phyloP scores from a whole-genome alignment of 1,139 yeast species.

The Suhomyces terraborum region DNA sequence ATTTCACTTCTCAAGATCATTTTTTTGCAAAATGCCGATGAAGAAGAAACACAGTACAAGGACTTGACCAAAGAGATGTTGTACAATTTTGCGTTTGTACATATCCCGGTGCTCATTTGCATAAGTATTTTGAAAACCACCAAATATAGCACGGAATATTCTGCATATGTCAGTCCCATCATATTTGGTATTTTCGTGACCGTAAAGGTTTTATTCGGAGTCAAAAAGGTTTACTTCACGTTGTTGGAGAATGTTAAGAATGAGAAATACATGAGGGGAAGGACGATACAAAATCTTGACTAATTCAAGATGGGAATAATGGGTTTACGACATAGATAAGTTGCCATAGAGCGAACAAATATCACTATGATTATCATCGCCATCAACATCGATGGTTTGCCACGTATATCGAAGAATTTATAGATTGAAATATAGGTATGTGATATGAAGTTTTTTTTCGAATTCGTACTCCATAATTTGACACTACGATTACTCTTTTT shows the following conservation, averaged over 20 bases:
- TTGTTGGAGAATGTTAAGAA: constrained; percentile 55
- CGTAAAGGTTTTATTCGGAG: constrained; percentile 16
- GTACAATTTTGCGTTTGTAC: constrained; percentile 18
- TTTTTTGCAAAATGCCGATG: constrained; percentile 7
- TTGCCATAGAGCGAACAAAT: background rate
- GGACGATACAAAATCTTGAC: constrained; percentile 56
- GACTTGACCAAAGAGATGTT: constrained; percentile 15
- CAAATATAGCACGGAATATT: background rate
- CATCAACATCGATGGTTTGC: no score
- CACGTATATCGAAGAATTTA: background rate
- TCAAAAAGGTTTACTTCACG: constrained; percentile 18
- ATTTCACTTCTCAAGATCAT: constrained; percentile 1
- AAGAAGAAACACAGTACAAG: constrained; percentile 1
- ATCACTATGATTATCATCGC: no score
- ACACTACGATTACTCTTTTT: no score
- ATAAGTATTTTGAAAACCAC: background rate
- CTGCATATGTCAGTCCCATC: constrained; percentile 7
- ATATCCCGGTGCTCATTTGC: constrained; percentile 18
- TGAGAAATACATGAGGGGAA: constrained; percentile 62
- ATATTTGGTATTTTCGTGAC: constrained; percentile 20
- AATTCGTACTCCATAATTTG: no score
- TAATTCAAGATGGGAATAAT: background rate
- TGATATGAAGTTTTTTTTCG: background rate
- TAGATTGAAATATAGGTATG: background rate
- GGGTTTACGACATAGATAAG: background rate